Base-by-base conservation (phyloP, 306 rosid species). In the Canavalia ensiformis region DNA sequence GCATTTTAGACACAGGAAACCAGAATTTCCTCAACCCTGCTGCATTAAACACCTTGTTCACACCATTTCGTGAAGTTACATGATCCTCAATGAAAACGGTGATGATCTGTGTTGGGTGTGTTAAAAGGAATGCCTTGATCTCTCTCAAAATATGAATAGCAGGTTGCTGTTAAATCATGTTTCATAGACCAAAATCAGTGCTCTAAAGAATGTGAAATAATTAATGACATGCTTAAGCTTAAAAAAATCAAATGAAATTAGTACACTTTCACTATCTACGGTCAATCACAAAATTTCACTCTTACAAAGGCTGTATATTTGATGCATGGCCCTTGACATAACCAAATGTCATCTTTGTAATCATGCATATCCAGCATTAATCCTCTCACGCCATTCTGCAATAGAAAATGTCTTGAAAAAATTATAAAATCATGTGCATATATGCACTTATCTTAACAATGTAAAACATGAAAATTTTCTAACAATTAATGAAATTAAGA, bases 81-180 rank as follows among this genome's bases (percentile, higher is more conserved):
- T 88, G 88, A 82, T 93, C 97, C 84, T 91, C 92, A n/a, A 93
- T 89, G 83, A 91, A 89, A 58, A 93, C 81, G 8, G 95, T 91
- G 79, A 93, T 81, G n/a, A 93, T 91, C 85, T 93, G 91, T 1
- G 90, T 75, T 13, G 89, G 86, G 68, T 87, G 83, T 68, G 68
- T 80, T 9, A 49, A 85, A 74, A 93, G 66, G 72, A 93, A 91
- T 31, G 39, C 37, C 25, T 25, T 52, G 10, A 93, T 79, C 28
- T 89, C 97, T 81, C 34, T 87, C 73, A 93, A 83, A 73, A 67
- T 87, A 7, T 81, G 78, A n/a, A 87, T 72, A 1, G 92, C 96
- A 47, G 91, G 94, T 88, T 79, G 86, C 96, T 93, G 88, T 82
- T 78, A 81, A 67, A 13, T 51, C 77, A 12, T 31, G 78, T 46